Evolutionary conservation across 192 early-diverging fungal species (phyloP), one percentile per base, ranked within the genome.

Genomic region (Ambispora gerdemannii): DNA sequence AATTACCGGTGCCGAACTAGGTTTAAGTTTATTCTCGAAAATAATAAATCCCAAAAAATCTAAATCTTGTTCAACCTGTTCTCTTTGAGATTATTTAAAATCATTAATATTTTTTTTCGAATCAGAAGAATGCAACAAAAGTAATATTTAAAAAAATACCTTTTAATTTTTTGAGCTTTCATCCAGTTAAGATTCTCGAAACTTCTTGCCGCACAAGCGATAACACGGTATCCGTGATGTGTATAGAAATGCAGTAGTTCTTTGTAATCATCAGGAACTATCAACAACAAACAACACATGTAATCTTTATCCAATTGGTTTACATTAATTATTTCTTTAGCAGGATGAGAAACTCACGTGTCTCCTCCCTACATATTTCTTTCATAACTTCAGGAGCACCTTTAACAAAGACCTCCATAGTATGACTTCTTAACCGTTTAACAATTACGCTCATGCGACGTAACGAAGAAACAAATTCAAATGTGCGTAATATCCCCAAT

Each of bases 11-110:
- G 87, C 78, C 0, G 95, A 95, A 3, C 88, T 89, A 3, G 91
- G 87, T 72, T 99, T 99, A 27, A 98, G 78, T 82, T 96, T 98
- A 86, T 99, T 99, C 74, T 99, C 98, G 86, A 99, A 99, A 25
- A 99, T 85, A 50, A 99, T 86, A 62, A 99, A 94, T 0, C 96
- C 98, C 61, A 99, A 77, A 77, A 98, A 99, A 3, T 87, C 78
- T 55, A 99, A 71, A 31, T 90, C 86, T 1, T 78, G 75, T 76
- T 99, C 98, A 15, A 98, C 87, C 17, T 90, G 86, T n/a, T 90
- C 87, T 53, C 98, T 90, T 72, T 78, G 73, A 25, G 82, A 49
- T 50, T 11, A 1, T 25, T 13, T 19, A 64, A 35, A 64, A 64
- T 64, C 4, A 0, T 43, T 43, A 27, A 32, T 35, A 33, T 63